Percentiles rank a stretch among this genome's conserved stretches.
phyloP scores from a whole-genome alignment of 2,329 filamentous ascomycete genomes.

The Diaporthe aspalathi region DNA sequence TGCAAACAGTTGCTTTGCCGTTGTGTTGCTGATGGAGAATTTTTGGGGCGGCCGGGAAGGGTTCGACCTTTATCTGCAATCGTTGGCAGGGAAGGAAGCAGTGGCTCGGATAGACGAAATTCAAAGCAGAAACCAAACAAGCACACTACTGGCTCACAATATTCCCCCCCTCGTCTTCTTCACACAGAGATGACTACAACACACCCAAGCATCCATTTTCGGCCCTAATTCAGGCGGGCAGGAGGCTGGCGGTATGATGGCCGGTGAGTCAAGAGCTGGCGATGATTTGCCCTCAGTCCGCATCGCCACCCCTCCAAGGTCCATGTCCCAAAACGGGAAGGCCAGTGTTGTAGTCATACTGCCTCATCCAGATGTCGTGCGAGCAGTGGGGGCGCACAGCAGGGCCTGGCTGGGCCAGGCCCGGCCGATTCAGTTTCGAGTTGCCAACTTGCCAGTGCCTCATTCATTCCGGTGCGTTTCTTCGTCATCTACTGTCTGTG shows the following conservation, averaged over 20 bases:
- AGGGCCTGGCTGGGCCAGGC: neutral
- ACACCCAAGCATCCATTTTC: neutral
- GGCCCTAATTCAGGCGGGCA: neutral
- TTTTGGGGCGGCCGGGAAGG: conserved; percentile 37
- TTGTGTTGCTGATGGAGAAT: conserved; percentile 35
- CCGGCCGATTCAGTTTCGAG: neutral
- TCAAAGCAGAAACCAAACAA: neutral
- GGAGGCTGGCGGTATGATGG: conserved; percentile 10
- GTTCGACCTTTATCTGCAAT: conserved; percentile 38
- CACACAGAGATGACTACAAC: conserved; percentile 28
- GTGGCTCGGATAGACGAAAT: conserved; percentile 19
- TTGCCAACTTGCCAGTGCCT: conserved; percentile 23
- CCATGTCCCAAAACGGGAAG: conserved; percentile 34
- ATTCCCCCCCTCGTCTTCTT: neutral
- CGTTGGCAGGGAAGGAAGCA: conserved; percentile 36
- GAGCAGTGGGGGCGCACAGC: neutral
- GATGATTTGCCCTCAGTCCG: neutral
- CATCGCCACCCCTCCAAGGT: conserved; percentile 20
- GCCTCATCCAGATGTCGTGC: conserved; percentile 33
- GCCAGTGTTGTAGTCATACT: conserved; percentile 38
- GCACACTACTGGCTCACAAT: neutral
- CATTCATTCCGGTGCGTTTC: conserved; percentile 16
- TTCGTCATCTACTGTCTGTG: conserved; percentile 15
- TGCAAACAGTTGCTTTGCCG: conserved; percentile 33
- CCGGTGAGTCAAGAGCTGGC: conserved; percentile 32